Base-by-base conservation (phyloP, 2,329 filamentous ascomycete genomes). In the Coniochaeta ligniaria region DNA sequence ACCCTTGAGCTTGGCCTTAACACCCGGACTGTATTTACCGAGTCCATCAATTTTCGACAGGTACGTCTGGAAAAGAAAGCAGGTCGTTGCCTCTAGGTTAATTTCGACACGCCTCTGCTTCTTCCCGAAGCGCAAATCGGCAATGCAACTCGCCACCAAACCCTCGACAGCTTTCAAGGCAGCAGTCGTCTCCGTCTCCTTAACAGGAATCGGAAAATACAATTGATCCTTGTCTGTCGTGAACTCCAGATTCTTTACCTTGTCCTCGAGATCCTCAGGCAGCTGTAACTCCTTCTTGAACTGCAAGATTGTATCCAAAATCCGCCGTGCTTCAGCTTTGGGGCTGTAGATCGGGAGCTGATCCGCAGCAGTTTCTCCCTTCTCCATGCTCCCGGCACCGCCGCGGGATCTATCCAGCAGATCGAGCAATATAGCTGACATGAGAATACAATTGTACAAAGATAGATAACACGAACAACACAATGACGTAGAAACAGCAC, bases 111-210 rank as follows among this genome's bases (percentile, higher is more conserved):
- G 72, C 54, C 78, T 75, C 38, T 69, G 63, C 36, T 45, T 55
- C 31, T 68, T 63, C 17, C 77, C 80, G 67, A 78, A 78, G 56
- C 78, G 75, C 31, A 88, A 70, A 67, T 86, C 77, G 9, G 81
- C 83, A 62, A 89, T 80, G 1, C 81, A 79, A 20, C 80, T 80
- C 3, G 83, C 83, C 17, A 84, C 76, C 41, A 80, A 77, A 6
- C 80, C 85, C 66, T 88, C 85, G 8, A 87, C 73, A 7, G 79
- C 84, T 67, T 86, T 87, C 63, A 87, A 72, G 3, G 84, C 75
- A 24, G 72, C 70, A 5, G 67, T 69, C 6, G 72, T 69, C 61
- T 78, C 75, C 58, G 76, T 74, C 63, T 78, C 74, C 60, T 71
- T 74, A 35, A 77, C 63, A 22, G 75, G 76, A 28, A 71, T 74